Base-by-base conservation (phyloP, 2,329 filamentous ascomycete species). In the Cryphonectria radicalis region DNA sequence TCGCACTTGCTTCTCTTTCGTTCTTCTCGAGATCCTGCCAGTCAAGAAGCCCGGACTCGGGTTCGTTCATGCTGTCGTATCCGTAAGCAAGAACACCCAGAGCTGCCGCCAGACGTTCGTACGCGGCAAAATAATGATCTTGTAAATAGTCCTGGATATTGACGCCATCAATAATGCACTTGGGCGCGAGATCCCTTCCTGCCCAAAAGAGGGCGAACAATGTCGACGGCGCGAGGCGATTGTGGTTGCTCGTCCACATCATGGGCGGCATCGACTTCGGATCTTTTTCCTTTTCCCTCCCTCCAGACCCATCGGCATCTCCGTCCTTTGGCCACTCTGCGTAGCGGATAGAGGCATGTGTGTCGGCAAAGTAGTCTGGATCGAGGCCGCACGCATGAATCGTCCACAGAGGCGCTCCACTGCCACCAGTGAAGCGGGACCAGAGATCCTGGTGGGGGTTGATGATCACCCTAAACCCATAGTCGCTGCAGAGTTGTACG, bases 211-310 rank as follows among this genome's bases (percentile, higher is more conserved):
- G 71, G 1, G 75, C 70, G 50, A 76, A 77, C 10, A 76, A 19
- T 14, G 76, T 76, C 57, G 66, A 71, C 28, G 73, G 63, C 4
- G 73, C 74, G 4, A 77, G 69, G n/a, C 76, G 68, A 70, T 73
- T 77, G 66, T 76, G 73, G 62, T 77, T 77, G 8, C 75, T 77
- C n/a, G 74, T 76, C 76, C 75, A 77, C 74, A 76, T 75, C 76
- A 77, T 77, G 42, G 66, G 60, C 53, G 76, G 75, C 40, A 73
- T 75, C n/a, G 66, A 53, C 11, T 72, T 74, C n/a, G 76, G 76
- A 62, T 77, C 72, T 42, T 76, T 76, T 13, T 75, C 70, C 42
- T 70, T 63, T 19, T 57, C 57, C 4, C 42, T 35, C 8, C 68
- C 68, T 35, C 68, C 68, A 50, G n/a, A n/a, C 1, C 25, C 28